Evolutionary conservation across 176 grass and related monocot species (phyloP), one percentile per base, ranked within the genome.

Genomic region (Phoenix dactylifera): DNA sequence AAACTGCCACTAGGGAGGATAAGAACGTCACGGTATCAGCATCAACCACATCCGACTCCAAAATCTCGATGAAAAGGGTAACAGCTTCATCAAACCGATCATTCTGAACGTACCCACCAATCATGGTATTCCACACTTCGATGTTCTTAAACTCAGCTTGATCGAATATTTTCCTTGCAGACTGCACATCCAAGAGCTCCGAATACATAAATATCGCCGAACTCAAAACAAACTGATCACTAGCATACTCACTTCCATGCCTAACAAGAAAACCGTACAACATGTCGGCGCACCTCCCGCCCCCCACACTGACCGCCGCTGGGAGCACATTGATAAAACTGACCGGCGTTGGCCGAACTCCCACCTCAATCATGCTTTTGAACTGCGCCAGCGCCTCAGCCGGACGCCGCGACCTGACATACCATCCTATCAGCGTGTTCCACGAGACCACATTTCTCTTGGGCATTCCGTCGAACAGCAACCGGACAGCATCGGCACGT

Each of bases 111-210:
- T 72, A 88, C 51, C 81, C 92, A 51, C 82, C 71, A 55, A 97
- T 91, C 92, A 91, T 97, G 26, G 92, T 88, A 72, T 91, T 97
- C 92, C 92, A 97, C 22, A 97, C 81, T 74, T 91, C 81, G 0
- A 73, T 91, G 58, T 97, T 97, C 72, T 75, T 97, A 54, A 82
- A 72, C 44, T 67, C 59, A 20, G 59, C 57, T 62, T 18, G 60
- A 54, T 85, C 78, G 68, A 97, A 91, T 24, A 82, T 54, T 60
- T 20, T 59, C 48, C 78, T 66, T 66, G 92, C 80, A 5, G 84
- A 83, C 50, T 55, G 49, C 54, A 85, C 26, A 69, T 83, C 76
- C 1, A 75, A 56, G 0, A 83, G 59, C 20, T 77, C 78, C 28
- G 72, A 86, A 50, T 88, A 91, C 87, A 85, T 83, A 54, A 18